Evolutionary conservation across 2,329 filamentous ascomycete species (phyloP), one percentile per base, ranked within the genome.

Genomic region (Hyphodiscus sp.): DNA sequence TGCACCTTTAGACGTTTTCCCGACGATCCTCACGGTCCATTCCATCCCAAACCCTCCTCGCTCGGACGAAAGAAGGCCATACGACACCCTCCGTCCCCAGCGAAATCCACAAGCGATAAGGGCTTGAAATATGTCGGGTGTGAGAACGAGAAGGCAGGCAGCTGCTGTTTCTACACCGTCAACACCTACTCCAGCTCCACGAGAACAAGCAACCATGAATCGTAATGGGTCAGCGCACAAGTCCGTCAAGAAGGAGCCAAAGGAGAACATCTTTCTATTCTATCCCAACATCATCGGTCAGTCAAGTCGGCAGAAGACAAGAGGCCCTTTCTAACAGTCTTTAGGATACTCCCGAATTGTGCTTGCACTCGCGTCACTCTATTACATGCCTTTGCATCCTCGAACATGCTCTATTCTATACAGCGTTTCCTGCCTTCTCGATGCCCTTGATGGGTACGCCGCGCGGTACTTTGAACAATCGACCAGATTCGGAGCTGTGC

Each of bases 331-430:
- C 62, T 65, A 54, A 63, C 49, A 3, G n/a, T 42, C 23, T 52
- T 6, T 60, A 91, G 88, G 88, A 62, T 92, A 92, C 71, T 78
- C 74, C 54, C 85, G 89, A 65, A 86, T 94, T 67, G 74, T 92
- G 59, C 81, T 92, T 61, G 91, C 91, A 64, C 76, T 96, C 65
- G 89, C 88, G 47, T 96, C 94, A 26, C 84, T 99, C 61, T 96
- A 97, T 76, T 99, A 96, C 77, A 99, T 99, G 94, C 92, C 94
- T 49, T 82, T 97, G 51, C 94, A 99, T 71, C 92, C 92, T n/a
- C 87, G 92, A 65, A 96, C 91, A 41, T 97, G 92, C 75, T 91
- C 89, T 55, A 72, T 91, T 48, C 82, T 95, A 51, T 99, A 99
- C 78, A 92, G 86, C 69, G 76, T 99, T 55, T 97, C 92, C 23